Evolutionary conservation across 2,329 filamentous ascomycete species (phyloP), one percentile per base, ranked within the genome.

Genomic region (Aspergillus ustus): DNA sequence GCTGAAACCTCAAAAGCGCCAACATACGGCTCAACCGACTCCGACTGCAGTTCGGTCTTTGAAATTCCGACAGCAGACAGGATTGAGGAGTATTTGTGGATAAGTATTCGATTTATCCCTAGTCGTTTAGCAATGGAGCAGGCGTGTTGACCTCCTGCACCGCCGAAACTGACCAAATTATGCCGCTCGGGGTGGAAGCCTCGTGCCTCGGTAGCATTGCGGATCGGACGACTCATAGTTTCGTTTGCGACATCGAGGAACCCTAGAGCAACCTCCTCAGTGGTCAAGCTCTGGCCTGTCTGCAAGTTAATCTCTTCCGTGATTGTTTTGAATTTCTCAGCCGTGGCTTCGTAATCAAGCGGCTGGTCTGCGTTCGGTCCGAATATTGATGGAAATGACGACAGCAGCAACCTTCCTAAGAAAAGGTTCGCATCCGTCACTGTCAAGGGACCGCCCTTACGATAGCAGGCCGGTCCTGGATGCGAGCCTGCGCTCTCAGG

Each of bases 351-450:
- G 1, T 86, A 81, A 72, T 97, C 93, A 1, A 97, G 78, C 0
- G 89, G 90, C 74, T 97, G 88, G 64, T 97, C 84, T 73, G 97
- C 93, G 49, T 93, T 90, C 75, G 92, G 90, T 49, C 94, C 94
- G 69, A 98, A 97, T 62, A 98, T 97, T 74, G 93, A 94, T 0
- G 94, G 94, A 76, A 98, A 98, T 82, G 96, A 97, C 63, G 96
- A 91, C 0, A 93, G 93, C 1, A 97, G 78, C 3, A 98, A 81
- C 22, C 94, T 87, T 0, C 93, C 93, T 0, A 98, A 85, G 73
- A 92, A 93, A 6, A 97, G 77, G 68, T 97, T 97, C 7, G 93
- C 93, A 71, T 97, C 93, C 0, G 94, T 97, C 8, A 97, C 93
- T 0, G 93, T 95, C 15, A 94, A 83, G 2, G 93, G 93, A 0